Percentiles rank a stretch among this genome's conserved stretches.
Evolutionary conservation across 225 moss, liverwort and hornwort genomes (phyloP).

Genomic region (Asterella californica): DNA sequence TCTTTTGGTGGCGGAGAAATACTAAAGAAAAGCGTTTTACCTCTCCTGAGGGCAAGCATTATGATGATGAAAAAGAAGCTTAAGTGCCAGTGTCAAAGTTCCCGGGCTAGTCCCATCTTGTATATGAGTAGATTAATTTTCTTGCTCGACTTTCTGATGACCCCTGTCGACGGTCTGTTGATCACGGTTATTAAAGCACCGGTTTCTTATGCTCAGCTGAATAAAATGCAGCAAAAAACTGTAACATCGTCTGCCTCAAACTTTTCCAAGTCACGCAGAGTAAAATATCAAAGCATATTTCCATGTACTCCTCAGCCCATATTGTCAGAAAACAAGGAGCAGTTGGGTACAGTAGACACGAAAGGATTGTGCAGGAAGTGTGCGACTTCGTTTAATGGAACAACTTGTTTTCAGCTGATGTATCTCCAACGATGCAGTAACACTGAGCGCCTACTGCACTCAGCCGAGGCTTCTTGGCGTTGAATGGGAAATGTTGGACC

Average conservation of each 20-base stretch:
- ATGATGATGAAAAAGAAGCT: conserved; percentile 49
- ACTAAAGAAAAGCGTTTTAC: conserved; percentile 31
- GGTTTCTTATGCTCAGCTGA: conserved; percentile 4
- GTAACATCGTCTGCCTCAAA: conserved; percentile 6
- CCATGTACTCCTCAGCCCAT: background rate
- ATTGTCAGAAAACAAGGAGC: background rate
- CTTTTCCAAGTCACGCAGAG: background rate
- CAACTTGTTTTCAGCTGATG: background rate
- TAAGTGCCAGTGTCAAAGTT: conserved; percentile 11
- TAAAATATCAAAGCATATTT: background rate
- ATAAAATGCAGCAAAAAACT: background rate
- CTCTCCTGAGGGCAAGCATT: conserved; percentile 43
- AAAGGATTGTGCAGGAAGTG: conserved; percentile 46
- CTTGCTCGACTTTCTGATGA: conserved; percentile 59
- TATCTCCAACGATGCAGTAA: too few relatives aligned
- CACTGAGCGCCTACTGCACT: too few relatives aligned
- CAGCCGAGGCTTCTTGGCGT: too few relatives aligned
- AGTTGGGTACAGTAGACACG: background rate
- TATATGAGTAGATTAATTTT: conserved; percentile 35
- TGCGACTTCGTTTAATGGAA: conserved; percentile 23
- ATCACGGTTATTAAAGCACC: conserved; percentile 46
- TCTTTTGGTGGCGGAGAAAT: conserved; percentile 21
- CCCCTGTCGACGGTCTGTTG: conserved; percentile 60
- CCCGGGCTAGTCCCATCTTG: conserved; percentile 20
- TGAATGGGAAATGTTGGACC: too few relatives aligned